Percentiles rank a stretch among this genome's conserved stretches.
These are phyloP conservation scores for Aspergillus fumigatus DNA, from an alignment of 2,329 filamentous ascomycete genomes.

Conservation along the genomic window DNA sequence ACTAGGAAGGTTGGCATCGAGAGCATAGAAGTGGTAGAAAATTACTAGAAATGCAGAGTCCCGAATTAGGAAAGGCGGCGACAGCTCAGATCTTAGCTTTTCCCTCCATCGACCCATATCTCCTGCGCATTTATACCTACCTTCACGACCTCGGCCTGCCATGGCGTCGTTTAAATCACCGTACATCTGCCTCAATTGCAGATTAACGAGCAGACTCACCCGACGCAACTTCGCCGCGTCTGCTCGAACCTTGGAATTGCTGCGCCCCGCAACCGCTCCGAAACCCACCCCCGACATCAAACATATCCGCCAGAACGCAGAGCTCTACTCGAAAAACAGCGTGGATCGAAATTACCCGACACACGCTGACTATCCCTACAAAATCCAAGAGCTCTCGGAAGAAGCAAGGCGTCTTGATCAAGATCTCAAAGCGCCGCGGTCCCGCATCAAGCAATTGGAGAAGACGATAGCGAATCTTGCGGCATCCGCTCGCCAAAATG, in stretches of 20 bases:
- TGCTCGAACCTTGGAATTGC: conserved; percentile 17
- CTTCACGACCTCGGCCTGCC: background rate
- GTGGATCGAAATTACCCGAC: conserved; percentile 73
- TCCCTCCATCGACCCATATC: background rate
- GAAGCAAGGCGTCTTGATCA: conserved; percentile 37
- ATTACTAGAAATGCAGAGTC: background rate
- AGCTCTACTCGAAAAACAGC: conserved; percentile 78
- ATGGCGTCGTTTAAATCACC: conserved; percentile 25
- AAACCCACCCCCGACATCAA: conserved; percentile 78
- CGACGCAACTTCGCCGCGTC: conserved; percentile 14
- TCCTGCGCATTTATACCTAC: conserved; percentile 5
- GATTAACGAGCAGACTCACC: conserved; percentile 12
- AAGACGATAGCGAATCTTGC: conserved; percentile 36
- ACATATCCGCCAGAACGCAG: conserved; percentile 80
- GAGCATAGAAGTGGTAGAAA: background rate
- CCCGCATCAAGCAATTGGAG: conserved; percentile 43
- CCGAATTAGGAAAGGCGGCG: conserved; percentile 12
- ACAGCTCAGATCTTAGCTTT: conserved; percentile 8
- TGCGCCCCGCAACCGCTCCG: conserved; percentile 66
- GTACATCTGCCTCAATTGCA: conserved; percentile 35
- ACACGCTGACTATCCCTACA: conserved; percentile 48
- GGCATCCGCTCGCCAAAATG: conserved; percentile 19
- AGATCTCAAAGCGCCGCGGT: conserved; percentile 36
- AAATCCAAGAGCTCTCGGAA: conserved; percentile 44
- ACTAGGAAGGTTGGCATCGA: background rate